Evolutionary conservation across 805 yeast genomes (phyloP).

Genomic region (Candida parachauliodes): DNA sequence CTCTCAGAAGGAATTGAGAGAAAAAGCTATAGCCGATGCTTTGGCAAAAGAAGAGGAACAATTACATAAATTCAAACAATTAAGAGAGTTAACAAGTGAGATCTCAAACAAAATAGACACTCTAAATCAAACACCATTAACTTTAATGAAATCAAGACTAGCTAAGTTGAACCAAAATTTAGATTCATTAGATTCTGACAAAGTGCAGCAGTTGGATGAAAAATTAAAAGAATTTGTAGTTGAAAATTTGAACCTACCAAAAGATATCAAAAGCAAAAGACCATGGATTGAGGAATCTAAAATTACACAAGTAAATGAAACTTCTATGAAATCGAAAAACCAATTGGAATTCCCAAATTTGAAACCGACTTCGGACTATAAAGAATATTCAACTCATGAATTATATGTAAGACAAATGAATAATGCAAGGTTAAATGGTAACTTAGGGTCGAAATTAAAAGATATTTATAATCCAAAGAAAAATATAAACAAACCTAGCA

Average conservation of each 20-base stretch:
- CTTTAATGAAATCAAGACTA: conserved; percentile 27
- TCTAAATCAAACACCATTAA: conserved; percentile 33
- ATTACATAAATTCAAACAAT: conserved; percentile 30
- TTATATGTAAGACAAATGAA: conserved; percentile 68
- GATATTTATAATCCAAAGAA: conserved; percentile 68
- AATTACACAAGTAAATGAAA: background rate
- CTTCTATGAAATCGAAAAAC: conserved; percentile 31
- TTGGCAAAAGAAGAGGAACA: conserved; percentile 42
- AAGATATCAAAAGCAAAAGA: conserved; percentile 21
- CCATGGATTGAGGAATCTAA: conserved; percentile 29
- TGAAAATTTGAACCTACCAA: conserved; percentile 31
- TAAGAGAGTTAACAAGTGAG: conserved; percentile 24
- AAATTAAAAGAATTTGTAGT: conserved; percentile 38
- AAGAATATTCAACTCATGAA: conserved; percentile 76
- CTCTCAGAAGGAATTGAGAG: conserved; percentile 27
- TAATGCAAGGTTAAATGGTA: conserved; percentile 51
- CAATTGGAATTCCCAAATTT: conserved; percentile 54
- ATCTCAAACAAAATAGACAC: conserved; percentile 21
- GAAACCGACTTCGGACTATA: conserved; percentile 53
- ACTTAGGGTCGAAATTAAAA: conserved; percentile 61
- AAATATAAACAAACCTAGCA: conserved; percentile 58
- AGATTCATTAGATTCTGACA: conserved; percentile 23
- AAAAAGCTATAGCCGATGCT: conserved; percentile 40
- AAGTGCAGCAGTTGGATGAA: conserved; percentile 37
- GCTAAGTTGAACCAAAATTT: conserved; percentile 28